A percentile compares a stretch with the other conserved stretches of the same genome.
phyloP scores from a whole-genome alignment of 2,329 filamentous ascomycete genomes.

The Diaporthe velutina region DNA sequence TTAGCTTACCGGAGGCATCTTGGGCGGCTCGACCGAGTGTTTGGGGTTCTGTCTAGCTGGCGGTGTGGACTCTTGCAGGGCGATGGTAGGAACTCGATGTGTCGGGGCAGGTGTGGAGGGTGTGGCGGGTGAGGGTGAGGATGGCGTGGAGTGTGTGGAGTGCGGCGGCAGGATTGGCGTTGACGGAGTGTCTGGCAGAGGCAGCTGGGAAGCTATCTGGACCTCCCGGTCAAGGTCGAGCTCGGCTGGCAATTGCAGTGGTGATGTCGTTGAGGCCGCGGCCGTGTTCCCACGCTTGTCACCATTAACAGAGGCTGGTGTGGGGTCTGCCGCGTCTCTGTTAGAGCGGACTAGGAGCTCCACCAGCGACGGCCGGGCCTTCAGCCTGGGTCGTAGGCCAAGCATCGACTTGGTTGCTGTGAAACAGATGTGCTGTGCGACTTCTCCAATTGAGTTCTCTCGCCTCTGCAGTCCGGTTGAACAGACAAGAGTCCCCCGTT shows the following conservation, averaged over 20 bases:
- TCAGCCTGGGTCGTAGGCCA: slow-evolving; percentile 63
- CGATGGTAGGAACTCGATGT: slow-evolving; percentile 44
- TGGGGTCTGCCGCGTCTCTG: slow-evolving; percentile 42
- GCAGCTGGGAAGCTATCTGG: slow-evolving; percentile 54
- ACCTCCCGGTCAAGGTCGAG: slow-evolving; percentile 39
- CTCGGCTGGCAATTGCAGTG: slow-evolving; percentile 42
- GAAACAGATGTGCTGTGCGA: slow-evolving; percentile 15
- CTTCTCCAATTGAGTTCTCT: slow-evolving; percentile 10
- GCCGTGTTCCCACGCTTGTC: slow-evolving; percentile 15
- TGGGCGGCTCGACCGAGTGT: slow-evolving; percentile 51
- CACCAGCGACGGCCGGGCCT: slow-evolving; percentile 66
- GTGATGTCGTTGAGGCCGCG: slow-evolving; percentile 45
- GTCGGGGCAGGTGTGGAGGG: slow-evolving; percentile 47
- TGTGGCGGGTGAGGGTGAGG: slow-evolving; percentile 46
- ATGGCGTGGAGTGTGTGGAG: slow-evolving; percentile 49
- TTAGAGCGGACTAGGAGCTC: slow-evolving; percentile 60
- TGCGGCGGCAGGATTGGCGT: slow-evolving; percentile 46
- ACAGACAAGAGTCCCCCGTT: not conserved
- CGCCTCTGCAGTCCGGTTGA: not conserved
- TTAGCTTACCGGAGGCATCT: slow-evolving; percentile 69
- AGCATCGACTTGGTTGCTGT: slow-evolving; percentile 55
- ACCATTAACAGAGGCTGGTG: slow-evolving; percentile 21
- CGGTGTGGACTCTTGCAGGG: slow-evolving; percentile 44
- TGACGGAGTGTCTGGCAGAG: slow-evolving; percentile 58
- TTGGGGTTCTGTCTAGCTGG: slow-evolving; percentile 46